A percentile compares a stretch with the other conserved stretches of the same genome.
Evolutionary conservation across 768 basidiomycete species (phyloP).

Genomic region (Pilatotrama ljubarskyi): DNA sequence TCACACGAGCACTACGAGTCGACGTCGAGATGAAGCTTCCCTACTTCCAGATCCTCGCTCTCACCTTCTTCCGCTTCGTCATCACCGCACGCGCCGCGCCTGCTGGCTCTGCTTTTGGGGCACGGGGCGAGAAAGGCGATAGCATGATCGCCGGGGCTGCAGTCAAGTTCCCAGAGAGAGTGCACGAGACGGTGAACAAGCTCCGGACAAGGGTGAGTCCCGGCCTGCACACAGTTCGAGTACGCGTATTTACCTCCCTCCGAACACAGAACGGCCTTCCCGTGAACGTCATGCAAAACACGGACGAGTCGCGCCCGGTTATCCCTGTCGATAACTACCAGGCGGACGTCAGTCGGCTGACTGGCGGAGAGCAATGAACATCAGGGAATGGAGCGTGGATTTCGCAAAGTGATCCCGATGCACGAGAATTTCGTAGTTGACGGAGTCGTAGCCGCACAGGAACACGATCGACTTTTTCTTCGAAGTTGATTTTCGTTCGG

Average conservation of each 20-base stretch:
- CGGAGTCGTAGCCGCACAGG: no score
- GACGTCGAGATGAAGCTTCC: slow-evolving; percentile 2
- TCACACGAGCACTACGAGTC: no score
- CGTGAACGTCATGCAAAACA: slow-evolving; percentile 9
- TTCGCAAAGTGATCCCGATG: no score
- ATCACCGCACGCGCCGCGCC: slow-evolving; percentile 1
- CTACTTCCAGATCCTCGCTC: slow-evolving; percentile 2
- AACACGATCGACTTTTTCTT: no score
- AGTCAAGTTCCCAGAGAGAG: not conserved
- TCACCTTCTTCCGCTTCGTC: slow-evolving; percentile 4
- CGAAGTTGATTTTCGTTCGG: no score
- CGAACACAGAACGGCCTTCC: not conserved
- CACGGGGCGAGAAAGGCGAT: not conserved
- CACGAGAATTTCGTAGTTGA: no score
- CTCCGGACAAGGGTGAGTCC: not conserved
- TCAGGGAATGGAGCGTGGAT: not conserved
- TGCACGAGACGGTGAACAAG: not conserved
- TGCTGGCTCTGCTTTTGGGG: not conserved
- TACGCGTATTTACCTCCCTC: no score
- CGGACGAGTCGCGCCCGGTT: not conserved
- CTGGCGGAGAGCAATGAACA: not conserved
- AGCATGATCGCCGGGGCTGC: not conserved
- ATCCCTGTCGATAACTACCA: slow-evolving; percentile 4
- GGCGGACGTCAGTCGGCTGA: not conserved
- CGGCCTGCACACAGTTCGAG: no score